Conservation (phyloP, 208 protist genomes). For the Leishmania lainsoni region DNA sequence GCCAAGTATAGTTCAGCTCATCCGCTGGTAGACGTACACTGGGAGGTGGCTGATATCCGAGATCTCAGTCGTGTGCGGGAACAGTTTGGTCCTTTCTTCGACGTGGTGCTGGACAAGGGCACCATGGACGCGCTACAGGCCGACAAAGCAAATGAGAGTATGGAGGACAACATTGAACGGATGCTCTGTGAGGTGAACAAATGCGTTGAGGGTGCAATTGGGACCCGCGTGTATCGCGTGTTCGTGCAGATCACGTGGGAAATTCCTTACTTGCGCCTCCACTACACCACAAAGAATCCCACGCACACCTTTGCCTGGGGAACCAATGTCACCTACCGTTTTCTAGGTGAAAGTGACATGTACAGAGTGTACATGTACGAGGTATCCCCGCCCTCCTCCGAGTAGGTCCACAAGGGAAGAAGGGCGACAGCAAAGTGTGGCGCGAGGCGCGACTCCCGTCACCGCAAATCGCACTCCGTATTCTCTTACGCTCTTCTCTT, state of each 20-base stretch:
- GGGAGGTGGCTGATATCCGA: slow-evolving; percentile 81
- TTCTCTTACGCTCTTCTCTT: background rate
- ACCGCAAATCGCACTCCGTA: background rate
- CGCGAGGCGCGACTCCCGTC: background rate
- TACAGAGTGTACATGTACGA: slow-evolving; percentile 79
- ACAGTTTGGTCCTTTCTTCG: slow-evolving; percentile 61
- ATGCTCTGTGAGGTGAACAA: slow-evolving; percentile 74
- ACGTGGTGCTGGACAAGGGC: slow-evolving; percentile 83
- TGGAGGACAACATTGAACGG: slow-evolving; percentile 58
- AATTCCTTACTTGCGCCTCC: slow-evolving; percentile 68
- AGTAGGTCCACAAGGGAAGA: background rate
- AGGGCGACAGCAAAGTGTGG: background rate
- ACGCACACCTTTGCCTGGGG: slow-evolving; percentile 64
- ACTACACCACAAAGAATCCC: slow-evolving; percentile 60
- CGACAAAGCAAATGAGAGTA: slow-evolving; percentile 43
- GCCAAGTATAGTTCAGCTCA: slow-evolving; percentile 34
- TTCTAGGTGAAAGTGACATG: slow-evolving; percentile 80
- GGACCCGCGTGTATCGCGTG: slow-evolving; percentile 26
- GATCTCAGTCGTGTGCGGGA: slow-evolving; percentile 46
- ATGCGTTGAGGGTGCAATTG: slow-evolving; percentile 31
- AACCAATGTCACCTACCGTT: slow-evolving; percentile 37
- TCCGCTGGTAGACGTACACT: slow-evolving; percentile 44
- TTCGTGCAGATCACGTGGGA: slow-evolving; percentile 91
- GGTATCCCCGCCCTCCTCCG: slow-evolving; percentile 22
- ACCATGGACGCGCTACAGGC: slow-evolving; percentile 89